Base-by-base conservation (phyloP, 805 yeast genomes). In the Candida coleopterorum region DNA sequence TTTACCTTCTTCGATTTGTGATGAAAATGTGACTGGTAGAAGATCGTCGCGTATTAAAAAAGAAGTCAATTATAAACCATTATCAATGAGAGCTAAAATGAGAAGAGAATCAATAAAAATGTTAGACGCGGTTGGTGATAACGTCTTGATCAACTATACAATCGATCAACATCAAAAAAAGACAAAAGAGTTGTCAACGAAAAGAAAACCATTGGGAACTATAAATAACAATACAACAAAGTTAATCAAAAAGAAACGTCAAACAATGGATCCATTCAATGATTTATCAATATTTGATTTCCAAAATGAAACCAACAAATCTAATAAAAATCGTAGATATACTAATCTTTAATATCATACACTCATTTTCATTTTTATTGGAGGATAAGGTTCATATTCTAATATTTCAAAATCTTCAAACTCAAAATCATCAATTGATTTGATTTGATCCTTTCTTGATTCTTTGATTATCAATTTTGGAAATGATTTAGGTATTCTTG, bases 311-410 rank as follows among this genome's bases (percentile, higher is more conserved):
- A 12, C 27, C 25, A 30, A 16, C 9, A 43, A 45, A 44, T 32
- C 35, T 33, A 25, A 35, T 30, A 28, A 15, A 31, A 24, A 39
- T 25, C 31, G 33, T 10, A 36, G 20, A 29, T 32, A 28, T 16
- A 29, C 29, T 21, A 28, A 32, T 38, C 18, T 18, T 21, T 18
- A 33, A 26, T 32, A 30, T 25, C 68, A 93, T 20, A 93, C 98
- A 56, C 97, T 88, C 98, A 93, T 93, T 49, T 85, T 83, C 99
- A 93, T 93, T 47, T 83, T 85, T 48, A 93, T 90, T 43, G 79
- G 79, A 2, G 77, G 74, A 52, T 86, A 81, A 3, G 96, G 97
- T 36, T 84, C 68, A 58, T 93, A 93, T 36, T 76, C 85, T 3
- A 64, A 64, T 32, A 93, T 79, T 50, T 80, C 86, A 50, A 93